These are phyloP conservation scores for Cercis canadensis DNA, from an alignment of 306 rosid species.

Conservation along the genomic window DNA sequence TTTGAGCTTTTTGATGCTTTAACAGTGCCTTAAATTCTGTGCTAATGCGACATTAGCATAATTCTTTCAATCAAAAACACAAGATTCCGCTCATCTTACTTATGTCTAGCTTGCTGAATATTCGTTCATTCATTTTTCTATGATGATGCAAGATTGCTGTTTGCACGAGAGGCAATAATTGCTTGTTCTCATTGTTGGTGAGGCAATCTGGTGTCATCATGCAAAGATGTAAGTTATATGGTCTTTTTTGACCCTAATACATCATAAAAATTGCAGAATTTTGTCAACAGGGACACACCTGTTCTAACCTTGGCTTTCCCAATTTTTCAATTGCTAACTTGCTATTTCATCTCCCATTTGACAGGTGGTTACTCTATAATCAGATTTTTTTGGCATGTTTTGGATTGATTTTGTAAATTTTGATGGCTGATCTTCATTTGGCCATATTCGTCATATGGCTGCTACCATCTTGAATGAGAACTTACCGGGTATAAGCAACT, in stretches of 20 bases:
- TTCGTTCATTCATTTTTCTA: not conserved
- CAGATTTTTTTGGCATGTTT: constrained; percentile 1
- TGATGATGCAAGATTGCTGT: not conserved
- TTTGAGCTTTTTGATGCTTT: constrained; percentile 49
- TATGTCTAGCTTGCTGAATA: not conserved
- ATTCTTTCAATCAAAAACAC: not conserved
- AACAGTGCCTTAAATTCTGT: constrained; percentile 32
- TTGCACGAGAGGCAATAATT: not conserved
- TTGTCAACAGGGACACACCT: not conserved
- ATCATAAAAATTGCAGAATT: not conserved
- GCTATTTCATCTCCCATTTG: constrained; percentile 1
- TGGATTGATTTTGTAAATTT: not conserved
- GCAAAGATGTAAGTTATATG: not conserved
- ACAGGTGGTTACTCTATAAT: not conserved
- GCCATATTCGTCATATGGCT: not conserved
- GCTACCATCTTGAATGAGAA: not conserved
- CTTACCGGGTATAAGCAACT: not conserved
- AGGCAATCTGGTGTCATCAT: not conserved
- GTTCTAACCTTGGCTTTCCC: not conserved
- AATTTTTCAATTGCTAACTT: not conserved
- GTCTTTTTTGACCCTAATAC: not conserved
- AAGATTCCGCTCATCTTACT: not conserved
- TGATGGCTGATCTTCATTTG: not conserved
- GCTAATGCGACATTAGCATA: not conserved
- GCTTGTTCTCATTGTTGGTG: constrained; percentile 6